Percentiles rank a stretch among this genome's conserved stretches.
phyloP scores from a whole-genome alignment of 305 asterid genomes.

The Rubia peregrina region DNA sequence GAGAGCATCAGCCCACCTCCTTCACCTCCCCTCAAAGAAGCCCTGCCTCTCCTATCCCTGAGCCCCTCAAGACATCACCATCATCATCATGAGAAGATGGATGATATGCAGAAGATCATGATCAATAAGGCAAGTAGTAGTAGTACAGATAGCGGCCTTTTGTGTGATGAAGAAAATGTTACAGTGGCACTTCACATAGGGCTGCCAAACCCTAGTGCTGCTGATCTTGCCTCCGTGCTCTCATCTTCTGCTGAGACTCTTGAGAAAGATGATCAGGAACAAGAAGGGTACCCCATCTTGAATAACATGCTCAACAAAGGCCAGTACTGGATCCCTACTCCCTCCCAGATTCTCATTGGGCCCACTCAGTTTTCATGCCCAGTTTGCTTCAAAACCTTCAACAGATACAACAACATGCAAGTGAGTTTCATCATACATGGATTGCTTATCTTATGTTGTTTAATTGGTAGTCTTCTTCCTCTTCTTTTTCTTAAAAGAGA shows the following conservation, averaged over 20 bases:
- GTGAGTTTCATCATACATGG: slow-evolving; percentile 25
- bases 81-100: background rate
- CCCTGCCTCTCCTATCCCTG: slow-evolving; percentile 68
- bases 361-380: slow-evolving; percentile 94
- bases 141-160: slow-evolving; percentile 4
- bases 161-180: slow-evolving; percentile 31
- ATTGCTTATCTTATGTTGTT: background rate
- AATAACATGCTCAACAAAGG: slow-evolving; percentile 55
- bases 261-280: slow-evolving; percentile 20
- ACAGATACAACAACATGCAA: slow-evolving; percentile 98
- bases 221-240: slow-evolving; percentile 61
- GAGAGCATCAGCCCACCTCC: slow-evolving; percentile 26
- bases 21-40: slow-evolving; percentile 71
- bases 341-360: slow-evolving; percentile 95
- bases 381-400: slow-evolving; percentile 84
- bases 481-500: background rate
- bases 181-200: slow-evolving; percentile 87
- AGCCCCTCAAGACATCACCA: slow-evolving; percentile 35
- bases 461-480: background rate
- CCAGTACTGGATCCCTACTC: slow-evolving; percentile 98
- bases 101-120: background rate
- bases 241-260: slow-evolving; percentile 16
- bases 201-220: slow-evolving; percentile 82
- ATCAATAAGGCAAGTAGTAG: background rate
- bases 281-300: slow-evolving; percentile 24